Percentiles rank a stretch among this genome's conserved stretches.
These are phyloP conservation scores for Peronosclerospora sorghi DNA, from an alignment of 352 stramenopile species.

Conservation along the genomic window DNA sequence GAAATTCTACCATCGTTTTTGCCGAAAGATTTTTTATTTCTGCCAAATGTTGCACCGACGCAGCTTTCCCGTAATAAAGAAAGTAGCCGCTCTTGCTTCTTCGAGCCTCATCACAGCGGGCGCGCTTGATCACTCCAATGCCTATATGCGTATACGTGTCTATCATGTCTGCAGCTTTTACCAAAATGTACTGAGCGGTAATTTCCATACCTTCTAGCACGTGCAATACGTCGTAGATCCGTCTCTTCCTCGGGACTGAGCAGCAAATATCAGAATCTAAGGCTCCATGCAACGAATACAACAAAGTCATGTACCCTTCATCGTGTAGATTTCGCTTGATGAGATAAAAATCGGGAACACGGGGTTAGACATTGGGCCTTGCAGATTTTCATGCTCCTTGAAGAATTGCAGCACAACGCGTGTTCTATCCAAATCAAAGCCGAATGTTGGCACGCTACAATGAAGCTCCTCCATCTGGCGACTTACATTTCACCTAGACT, in stretches of 20 bases:
- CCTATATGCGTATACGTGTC: slow-evolving; percentile 18
- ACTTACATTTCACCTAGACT: slow-evolving; percentile 44
- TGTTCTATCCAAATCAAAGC: slow-evolving; percentile 20
- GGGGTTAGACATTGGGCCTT: slow-evolving; percentile 4
- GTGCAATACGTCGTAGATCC: slow-evolving; percentile 70
- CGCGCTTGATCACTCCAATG: slow-evolving; percentile 49
- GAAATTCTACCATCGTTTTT: slow-evolving; percentile 12
- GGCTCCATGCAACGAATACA: background rate
- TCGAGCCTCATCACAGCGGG: slow-evolving; percentile 20
- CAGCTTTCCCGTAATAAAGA: slow-evolving; percentile 43
- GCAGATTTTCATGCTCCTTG: slow-evolving; percentile 38
- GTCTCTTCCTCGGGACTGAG: slow-evolving; percentile 50
- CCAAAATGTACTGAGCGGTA: background rate
- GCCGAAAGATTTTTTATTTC: slow-evolving; percentile 19
- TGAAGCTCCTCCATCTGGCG: background rate
- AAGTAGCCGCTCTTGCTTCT: slow-evolving; percentile 34
- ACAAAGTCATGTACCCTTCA: slow-evolving; percentile 31
- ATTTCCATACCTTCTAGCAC: slow-evolving; percentile 53
- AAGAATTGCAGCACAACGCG: slow-evolving; percentile 48
- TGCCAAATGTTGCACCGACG: slow-evolving; percentile 27
- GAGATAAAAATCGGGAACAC: slow-evolving; percentile 39
- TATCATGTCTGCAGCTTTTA: background rate
- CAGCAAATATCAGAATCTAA: slow-evolving; percentile 5
- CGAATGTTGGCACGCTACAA: background rate
- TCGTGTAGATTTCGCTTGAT: slow-evolving; percentile 51